Evolutionary conservation across 768 basidiomycete genomes (phyloP).

Genomic region (Xerocomus spinulosus): DNA sequence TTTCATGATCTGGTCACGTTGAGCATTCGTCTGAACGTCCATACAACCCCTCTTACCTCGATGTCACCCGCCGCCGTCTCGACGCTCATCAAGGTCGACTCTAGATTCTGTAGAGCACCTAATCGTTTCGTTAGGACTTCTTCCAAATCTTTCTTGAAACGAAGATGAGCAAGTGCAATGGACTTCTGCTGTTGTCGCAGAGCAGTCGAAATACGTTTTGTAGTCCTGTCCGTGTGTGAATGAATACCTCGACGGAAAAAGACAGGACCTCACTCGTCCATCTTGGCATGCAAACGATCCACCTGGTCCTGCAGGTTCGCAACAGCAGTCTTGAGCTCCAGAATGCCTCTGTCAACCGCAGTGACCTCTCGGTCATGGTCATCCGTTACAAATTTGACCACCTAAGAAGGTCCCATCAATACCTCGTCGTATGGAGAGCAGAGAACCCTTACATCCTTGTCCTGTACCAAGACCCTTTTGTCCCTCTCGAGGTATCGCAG

Average conservation of each 20-base stretch:
- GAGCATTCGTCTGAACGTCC: background rate
- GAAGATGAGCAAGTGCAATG: constrained; percentile 71
- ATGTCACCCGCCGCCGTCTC: constrained; percentile 89
- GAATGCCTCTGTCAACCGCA: constrained; percentile 74
- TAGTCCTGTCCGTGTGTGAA: constrained; percentile 45
- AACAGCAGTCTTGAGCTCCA: constrained; percentile 75
- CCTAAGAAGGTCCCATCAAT: constrained; percentile 36
- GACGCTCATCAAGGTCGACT: constrained; percentile 72
- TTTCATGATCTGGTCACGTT: constrained; percentile 63
- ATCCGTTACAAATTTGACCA: constrained; percentile 70
- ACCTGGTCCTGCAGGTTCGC: constrained; percentile 65
- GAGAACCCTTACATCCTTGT: constrained; percentile 54
- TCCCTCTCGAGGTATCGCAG: constrained; percentile 80
- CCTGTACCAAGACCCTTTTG: constrained; percentile 53
- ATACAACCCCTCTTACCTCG: constrained; percentile 48
- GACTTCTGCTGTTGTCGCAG: constrained; percentile 67
- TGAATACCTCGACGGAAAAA: background rate
- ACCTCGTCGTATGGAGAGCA: background rate
- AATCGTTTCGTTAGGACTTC: constrained; percentile 73
- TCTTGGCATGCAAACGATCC: constrained; percentile 60
- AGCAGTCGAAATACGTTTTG: constrained; percentile 58
- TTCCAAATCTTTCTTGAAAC: constrained; percentile 76
- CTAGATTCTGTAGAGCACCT: constrained; percentile 66
- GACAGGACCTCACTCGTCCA: constrained; percentile 55
- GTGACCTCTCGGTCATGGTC: constrained; percentile 48